Base-by-base conservation (phyloP, 1,284 basidiomycete species). In the Mycosarcoma mackinlayi region DNA sequence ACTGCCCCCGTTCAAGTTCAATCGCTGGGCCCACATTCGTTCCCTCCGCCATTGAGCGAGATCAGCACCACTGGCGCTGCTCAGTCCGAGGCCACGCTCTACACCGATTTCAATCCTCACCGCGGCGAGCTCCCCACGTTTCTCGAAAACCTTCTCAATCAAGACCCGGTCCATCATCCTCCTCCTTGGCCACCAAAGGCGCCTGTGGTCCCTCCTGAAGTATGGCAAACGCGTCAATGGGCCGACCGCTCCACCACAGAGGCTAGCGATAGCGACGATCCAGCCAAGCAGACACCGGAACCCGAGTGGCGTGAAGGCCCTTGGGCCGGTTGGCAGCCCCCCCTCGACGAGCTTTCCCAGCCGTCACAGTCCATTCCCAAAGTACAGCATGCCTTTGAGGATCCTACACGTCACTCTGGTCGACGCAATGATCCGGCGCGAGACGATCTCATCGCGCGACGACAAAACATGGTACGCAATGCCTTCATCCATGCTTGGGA, bases 401-500 rank as follows among this genome's bases (percentile, higher is more conserved):
- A 75, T 47, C 61, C 73, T 8, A 44, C 42, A 3, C 51, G 53
- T 3, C 70, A 71, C 39, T 77, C 73, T 10, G 80, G 79, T 6
- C 57, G 45, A 13, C 49, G 54, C 42, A 62, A 57, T 39, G 62
- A 80, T 23, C 37, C 39, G 10, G 61, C 46, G 24, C 59, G 76
- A 13, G 80, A 81, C 23, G 52, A 63, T 34, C 37, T 78, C 14
- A 44, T 76, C 4, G 57, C 57, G 24, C 51, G 65, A 40, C 70
- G 79, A n/a, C 76, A 77, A 47, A 60, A 47, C 50, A 64, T 73
- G 76, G 88, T 89, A 42, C 86, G 85, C 69, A 83, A 85, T n/a
- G 87, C 88, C 4, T 89, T 88, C 75, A 56, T 85, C 27, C 86
- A 87, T 67, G 86, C 88, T 0, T 88, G 86, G 82, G 83, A 83